A percentile compares a stretch with the other conserved stretches of the same genome.
phyloP scores from a whole-genome alignment of 2,329 filamentous ascomycete genomes.

The Microthyrium microscopicum region DNA sequence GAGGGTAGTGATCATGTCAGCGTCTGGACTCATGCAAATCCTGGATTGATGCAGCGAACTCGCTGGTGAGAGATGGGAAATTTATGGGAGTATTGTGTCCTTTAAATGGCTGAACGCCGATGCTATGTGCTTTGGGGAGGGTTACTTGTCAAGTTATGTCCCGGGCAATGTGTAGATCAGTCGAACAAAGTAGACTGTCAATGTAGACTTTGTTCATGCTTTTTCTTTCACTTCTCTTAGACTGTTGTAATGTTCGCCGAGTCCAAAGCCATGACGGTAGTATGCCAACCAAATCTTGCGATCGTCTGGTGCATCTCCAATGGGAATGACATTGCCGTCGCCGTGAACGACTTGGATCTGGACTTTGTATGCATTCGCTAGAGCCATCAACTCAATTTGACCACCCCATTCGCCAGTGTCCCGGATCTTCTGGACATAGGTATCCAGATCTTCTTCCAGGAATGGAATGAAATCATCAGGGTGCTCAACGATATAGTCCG shows the following conservation, averaged over 20 bases:
- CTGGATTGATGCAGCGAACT: neutral
- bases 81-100: neutral
- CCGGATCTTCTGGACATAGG: slow-evolving; percentile 59
- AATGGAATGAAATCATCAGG: slow-evolving; percentile 73
- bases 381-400: slow-evolving; percentile 71
- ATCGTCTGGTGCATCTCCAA: slow-evolving; percentile 34
- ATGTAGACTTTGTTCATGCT: neutral
- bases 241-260: slow-evolving; percentile 89
- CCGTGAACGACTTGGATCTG: slow-evolving; percentile 72
- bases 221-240: slow-evolving; percentile 11
- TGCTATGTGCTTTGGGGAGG: neutral
- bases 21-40: slow-evolving; percentile 25
- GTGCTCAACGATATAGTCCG: slow-evolving; percentile 59
- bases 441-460: slow-evolving; percentile 60
- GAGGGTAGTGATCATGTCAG: slow-evolving; percentile 33
- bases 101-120: neutral
- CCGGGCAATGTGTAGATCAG: no score
- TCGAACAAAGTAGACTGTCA: neutral
- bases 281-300: slow-evolving; percentile 80
- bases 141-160: neutral
- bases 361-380: slow-evolving; percentile 65
- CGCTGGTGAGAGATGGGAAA: neutral
- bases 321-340: slow-evolving; percentile 63
- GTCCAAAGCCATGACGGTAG: slow-evolving; percentile 80
- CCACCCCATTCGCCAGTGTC: slow-evolving; percentile 94